Evolutionary conservation across 768 basidiomycete species (phyloP).

Genomic region (Boletus bicolor): DNA sequence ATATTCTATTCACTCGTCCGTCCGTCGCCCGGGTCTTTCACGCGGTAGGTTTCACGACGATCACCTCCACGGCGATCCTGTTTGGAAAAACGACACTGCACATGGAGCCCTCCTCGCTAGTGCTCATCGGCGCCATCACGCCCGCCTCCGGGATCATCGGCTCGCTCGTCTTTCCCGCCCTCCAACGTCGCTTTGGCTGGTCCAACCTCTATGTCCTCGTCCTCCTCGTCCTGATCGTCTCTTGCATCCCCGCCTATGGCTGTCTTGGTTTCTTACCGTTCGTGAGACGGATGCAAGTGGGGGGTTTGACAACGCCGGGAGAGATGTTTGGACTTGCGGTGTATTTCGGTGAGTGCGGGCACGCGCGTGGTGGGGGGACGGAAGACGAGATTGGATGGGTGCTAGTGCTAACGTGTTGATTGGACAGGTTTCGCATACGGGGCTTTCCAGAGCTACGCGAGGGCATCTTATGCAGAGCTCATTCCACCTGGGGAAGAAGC

Average conservation of each 20-base stretch:
- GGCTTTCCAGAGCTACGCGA: conserved; percentile 86
- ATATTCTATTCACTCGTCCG: background rate
- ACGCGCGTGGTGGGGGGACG: background rate
- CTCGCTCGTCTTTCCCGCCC: conserved; percentile 72
- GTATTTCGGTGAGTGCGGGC: conserved; percentile 60
- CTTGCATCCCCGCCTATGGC: conserved; percentile 73
- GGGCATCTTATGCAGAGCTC: conserved; percentile 84
- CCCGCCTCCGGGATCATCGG: conserved; percentile 78
- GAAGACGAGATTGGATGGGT: background rate
- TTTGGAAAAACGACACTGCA: conserved; percentile 87
- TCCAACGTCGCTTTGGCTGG: conserved; percentile 66
- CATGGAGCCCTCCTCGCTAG: conserved; percentile 74
- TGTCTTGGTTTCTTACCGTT: conserved; percentile 71
- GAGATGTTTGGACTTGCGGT: conserved; percentile 87
- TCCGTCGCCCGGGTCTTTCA: too few relatives aligned
- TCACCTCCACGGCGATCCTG: conserved; percentile 87
- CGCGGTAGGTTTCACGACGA: conserved; percentile 76
- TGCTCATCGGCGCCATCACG: conserved; percentile 76
- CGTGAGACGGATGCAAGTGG: conserved; percentile 50
- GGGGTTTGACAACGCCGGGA: conserved; percentile 70
- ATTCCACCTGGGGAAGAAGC: conserved; percentile 88
- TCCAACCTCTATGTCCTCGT: conserved; percentile 67
- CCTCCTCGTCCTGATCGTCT: conserved; percentile 62
- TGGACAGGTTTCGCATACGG: conserved; percentile 68
- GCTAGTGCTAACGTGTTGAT: background rate